These are phyloP conservation scores for Mortierella sp. DNA, from an alignment of 371 early-diverging fungal genomes.

Conservation along the genomic window DNA sequence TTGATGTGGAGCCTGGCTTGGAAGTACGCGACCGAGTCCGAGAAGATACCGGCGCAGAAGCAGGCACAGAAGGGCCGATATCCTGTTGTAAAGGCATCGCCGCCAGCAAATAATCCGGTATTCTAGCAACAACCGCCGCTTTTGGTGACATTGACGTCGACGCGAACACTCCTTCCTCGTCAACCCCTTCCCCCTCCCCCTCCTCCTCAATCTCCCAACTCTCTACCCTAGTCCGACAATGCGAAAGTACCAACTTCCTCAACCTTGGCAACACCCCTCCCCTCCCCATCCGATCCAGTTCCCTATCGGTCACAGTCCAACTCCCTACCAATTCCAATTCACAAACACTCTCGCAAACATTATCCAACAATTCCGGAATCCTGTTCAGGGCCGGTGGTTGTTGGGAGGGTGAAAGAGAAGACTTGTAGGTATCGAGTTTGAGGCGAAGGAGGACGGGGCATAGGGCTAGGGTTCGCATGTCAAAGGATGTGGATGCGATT, in stretches of 20 bases:
- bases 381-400: background rate
- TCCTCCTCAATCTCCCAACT: background rate
- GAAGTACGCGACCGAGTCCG: background rate
- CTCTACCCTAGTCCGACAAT: conserved; percentile 6
- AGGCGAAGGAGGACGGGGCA: conserved; percentile 15
- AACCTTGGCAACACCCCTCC: background rate
- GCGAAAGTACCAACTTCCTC: conserved; percentile 14
- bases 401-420: conserved; percentile 9
- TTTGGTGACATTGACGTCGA: background rate
- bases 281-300: conserved; percentile 7
- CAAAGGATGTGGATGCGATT: conserved; percentile 13
- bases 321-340: conserved; percentile 24
- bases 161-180: background rate
- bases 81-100: conserved; percentile 7
- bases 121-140: background rate
- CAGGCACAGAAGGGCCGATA: background rate
- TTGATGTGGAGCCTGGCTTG: background rate
- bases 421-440: conserved; percentile 17
- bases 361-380: background rate
- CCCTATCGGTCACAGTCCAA: conserved; percentile 23
- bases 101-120: background rate
- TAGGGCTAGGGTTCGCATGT: conserved; percentile 11
- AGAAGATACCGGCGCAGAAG: background rate
- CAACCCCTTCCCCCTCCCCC: background rate
- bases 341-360: background rate